Conservation (phyloP, 345 rosid genomes). For the Pugionium dolabratum region DNA sequence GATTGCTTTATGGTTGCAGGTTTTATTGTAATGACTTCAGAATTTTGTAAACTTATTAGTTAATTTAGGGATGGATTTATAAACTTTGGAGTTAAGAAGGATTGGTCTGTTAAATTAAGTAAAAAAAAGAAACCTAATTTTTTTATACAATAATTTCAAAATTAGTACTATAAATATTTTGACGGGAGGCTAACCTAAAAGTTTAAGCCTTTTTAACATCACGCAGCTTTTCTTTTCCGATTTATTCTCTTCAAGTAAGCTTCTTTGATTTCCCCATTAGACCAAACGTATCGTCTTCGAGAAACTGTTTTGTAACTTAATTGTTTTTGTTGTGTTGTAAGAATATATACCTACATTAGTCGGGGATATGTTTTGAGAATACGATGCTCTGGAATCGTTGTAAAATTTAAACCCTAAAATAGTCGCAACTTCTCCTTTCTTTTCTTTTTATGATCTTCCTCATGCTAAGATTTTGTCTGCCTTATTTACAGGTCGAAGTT, state of each 20-base stretch:
- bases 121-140: too few relatives aligned
- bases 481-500: slow-evolving; percentile 18
- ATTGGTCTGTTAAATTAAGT: too few relatives aligned
- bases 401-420: slow-evolving; percentile 4
- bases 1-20: neutral
- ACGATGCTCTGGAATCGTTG: too few relatives aligned
- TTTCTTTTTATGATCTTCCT: neutral
- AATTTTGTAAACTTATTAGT: too few relatives aligned
- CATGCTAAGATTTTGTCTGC: neutral
- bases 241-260: slow-evolving; percentile 18
- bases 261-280: neutral
- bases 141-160: too few relatives aligned
- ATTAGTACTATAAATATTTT: too few relatives aligned
- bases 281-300: neutral
- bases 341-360: neutral
- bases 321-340: neutral
- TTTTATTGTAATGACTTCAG: slow-evolving; percentile 12
- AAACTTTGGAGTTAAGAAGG: too few relatives aligned
- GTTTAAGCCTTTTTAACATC: too few relatives aligned
- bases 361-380: too few relatives aligned
- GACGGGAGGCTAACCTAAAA: too few relatives aligned
- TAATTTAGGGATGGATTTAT: too few relatives aligned
- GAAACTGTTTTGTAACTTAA: neutral
- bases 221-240: neutral
- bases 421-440: neutral